phyloP scores from a whole-genome alignment of 2,329 filamentous ascomycete species.

The Fusarium abutilonis region DNA sequence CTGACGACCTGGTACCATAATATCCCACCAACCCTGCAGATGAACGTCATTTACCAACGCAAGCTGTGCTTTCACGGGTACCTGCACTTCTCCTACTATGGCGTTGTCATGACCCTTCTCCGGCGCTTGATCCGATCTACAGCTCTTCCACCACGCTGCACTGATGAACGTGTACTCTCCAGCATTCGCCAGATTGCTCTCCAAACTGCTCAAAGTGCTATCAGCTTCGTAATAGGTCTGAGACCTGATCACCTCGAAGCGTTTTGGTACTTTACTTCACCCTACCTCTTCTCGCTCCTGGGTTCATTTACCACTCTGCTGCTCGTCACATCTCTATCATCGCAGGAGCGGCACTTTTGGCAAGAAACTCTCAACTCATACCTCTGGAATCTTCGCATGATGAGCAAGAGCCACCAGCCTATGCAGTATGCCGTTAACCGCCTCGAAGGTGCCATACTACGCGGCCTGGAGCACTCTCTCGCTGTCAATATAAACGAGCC shows the following conservation, averaged over 20 bases:
- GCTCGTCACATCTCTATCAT: conserved; percentile 48
- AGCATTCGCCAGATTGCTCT: conserved; percentile 48
- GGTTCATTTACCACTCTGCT: conserved; percentile 54
- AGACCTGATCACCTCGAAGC: conserved; percentile 53
- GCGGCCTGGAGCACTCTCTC: conserved; percentile 51
- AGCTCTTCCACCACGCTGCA: conserved; percentile 45
- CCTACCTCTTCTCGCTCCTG: conserved; percentile 53
- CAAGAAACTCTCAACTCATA: conserved; percentile 50
- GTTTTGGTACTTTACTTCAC: conserved; percentile 54
- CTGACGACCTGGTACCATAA: conserved; percentile 59
- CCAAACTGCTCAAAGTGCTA: conserved; percentile 47
- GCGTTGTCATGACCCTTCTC: conserved; percentile 58
- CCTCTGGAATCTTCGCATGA: conserved; percentile 49
- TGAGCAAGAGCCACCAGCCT: conserved; percentile 51
- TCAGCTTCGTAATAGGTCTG: conserved; percentile 48
- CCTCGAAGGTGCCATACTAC: conserved; percentile 51
- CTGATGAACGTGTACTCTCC: conserved; percentile 44
- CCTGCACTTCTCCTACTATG: conserved; percentile 59
- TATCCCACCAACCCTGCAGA: conserved; percentile 56
- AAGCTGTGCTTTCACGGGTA: conserved; percentile 55
- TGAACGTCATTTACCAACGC: conserved; percentile 54
- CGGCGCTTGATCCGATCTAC: conserved; percentile 55
- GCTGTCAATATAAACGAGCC: conserved; percentile 50
- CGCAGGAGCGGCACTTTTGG: conserved; percentile 48
- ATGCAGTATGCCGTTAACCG: conserved; percentile 53